These are phyloP conservation scores for Sarocladium strictum DNA, from an alignment of 2,329 filamentous ascomycete species.

Conservation along the genomic window DNA sequence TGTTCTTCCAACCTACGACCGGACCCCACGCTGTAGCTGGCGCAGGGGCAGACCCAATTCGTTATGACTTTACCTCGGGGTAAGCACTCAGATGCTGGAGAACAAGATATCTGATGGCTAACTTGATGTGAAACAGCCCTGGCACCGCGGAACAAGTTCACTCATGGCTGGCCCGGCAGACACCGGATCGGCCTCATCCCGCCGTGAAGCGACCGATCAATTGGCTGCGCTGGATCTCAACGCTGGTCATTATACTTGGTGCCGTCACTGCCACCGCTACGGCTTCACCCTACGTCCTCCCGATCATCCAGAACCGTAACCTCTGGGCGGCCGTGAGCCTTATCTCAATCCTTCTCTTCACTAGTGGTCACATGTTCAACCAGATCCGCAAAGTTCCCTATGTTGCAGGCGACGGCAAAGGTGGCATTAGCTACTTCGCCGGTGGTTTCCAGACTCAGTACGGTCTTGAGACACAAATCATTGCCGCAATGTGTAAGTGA, in stretches of 20 bases:
- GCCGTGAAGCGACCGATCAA: constrained; percentile 79
- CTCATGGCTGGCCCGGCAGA: constrained; percentile 70
- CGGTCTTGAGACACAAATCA: constrained; percentile 90
- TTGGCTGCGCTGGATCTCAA: constrained; percentile 67
- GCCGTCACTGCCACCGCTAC: constrained; percentile 62
- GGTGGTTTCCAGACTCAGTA: constrained; percentile 89
- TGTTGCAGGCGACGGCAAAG: constrained; percentile 75
- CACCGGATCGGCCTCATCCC: constrained; percentile 74
- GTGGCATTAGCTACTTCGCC: constrained; percentile 86
- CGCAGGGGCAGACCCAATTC: constrained; percentile 58
- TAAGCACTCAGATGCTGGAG: constrained; percentile 33
- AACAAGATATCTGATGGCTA: constrained; percentile 9
- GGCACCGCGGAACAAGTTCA: constrained; percentile 73
- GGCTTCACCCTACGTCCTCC: constrained; percentile 71
- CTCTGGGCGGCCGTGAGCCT: constrained; percentile 88
- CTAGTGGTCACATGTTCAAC: constrained; percentile 98
- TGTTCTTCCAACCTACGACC: constrained; percentile 79
- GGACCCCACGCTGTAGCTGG: constrained; percentile 72
- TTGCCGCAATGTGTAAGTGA: constrained; percentile 84
- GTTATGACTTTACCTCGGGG: constrained; percentile 83
- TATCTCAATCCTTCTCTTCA: constrained; percentile 86
- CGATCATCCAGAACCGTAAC: constrained; percentile 82
- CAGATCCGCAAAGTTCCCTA: constrained; percentile 96
- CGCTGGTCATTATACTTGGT: constrained; percentile 64
- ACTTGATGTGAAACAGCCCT: constrained; percentile 43